Conservation (phyloP, 2,329 filamentous ascomycete genomes). For the Epicoccum sorghinum region DNA sequence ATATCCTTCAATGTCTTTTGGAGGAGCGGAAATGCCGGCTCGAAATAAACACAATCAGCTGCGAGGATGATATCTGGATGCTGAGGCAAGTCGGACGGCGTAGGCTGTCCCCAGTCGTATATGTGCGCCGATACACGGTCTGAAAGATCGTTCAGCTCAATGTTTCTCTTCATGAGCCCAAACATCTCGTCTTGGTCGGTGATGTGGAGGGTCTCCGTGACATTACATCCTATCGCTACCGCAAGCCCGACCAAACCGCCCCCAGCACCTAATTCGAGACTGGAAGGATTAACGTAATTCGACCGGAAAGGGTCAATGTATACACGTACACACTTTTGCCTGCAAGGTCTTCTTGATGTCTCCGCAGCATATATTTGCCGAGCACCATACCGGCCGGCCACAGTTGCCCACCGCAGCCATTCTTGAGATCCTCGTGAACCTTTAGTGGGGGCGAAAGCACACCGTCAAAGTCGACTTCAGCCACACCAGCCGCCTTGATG, state of each 20-base stretch:
- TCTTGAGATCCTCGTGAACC: slow-evolving; percentile 82
- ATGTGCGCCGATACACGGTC: slow-evolving; percentile 69
- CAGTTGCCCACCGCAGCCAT: slow-evolving; percentile 89
- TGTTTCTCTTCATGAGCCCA: slow-evolving; percentile 83
- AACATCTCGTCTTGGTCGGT: slow-evolving; percentile 91
- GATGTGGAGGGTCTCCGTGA: slow-evolving; percentile 69
- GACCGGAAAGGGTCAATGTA: slow-evolving; percentile 18
- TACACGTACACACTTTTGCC: slow-evolving; percentile 74
- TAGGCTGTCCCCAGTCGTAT: slow-evolving; percentile 74
- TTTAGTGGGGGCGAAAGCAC: slow-evolving; percentile 72
- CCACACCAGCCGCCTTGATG: slow-evolving; percentile 60
- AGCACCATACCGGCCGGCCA: slow-evolving; percentile 95
- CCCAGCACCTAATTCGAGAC: slow-evolving; percentile 89
- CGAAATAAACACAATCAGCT: slow-evolving; percentile 96
- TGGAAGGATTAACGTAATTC: slow-evolving; percentile 43
- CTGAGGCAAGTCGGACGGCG: slow-evolving; percentile 51
- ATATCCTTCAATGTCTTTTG: slow-evolving; percentile 78
- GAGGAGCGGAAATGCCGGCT: slow-evolving; percentile 89
- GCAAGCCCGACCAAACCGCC: slow-evolving; percentile 81
- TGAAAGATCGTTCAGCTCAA: slow-evolving; percentile 75
- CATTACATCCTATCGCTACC: slow-evolving; percentile 60
- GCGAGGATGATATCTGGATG: slow-evolving; percentile 85
- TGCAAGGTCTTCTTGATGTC: slow-evolving; percentile 67
- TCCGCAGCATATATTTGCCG: slow-evolving; percentile 81
- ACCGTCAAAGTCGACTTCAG: slow-evolving; percentile 70